These are phyloP conservation scores for Gynostemma pentaphyllum DNA, from an alignment of 306 rosid genomes.

Conservation along the genomic window DNA sequence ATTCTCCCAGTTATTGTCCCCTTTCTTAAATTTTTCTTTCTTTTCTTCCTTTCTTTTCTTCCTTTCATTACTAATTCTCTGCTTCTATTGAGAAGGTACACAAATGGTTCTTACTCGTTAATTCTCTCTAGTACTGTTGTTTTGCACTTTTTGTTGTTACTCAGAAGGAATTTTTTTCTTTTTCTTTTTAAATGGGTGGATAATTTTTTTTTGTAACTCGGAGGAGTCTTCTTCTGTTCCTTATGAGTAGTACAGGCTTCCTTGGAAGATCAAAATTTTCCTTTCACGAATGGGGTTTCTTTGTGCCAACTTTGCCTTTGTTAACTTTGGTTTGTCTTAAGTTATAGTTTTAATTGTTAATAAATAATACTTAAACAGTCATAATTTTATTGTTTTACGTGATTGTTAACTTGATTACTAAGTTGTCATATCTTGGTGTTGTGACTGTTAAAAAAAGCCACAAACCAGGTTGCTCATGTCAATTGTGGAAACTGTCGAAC, in stretches of 20 bases:
- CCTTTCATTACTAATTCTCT: neutral
- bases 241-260: neutral
- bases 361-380: neutral
- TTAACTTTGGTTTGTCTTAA: neutral
- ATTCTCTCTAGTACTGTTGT: neutral
- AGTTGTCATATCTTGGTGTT: conserved; percentile 17
- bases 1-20: neutral
- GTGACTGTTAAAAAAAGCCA: conserved; percentile 31
- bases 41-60: neutral
- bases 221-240: neutral
- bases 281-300: neutral
- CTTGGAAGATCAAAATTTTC: neutral
- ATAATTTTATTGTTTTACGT: neutral
- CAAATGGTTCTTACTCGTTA: neutral
- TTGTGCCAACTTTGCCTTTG: neutral
- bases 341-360: too few species aligned
- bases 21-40: neutral
- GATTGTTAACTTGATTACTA: conserved; percentile 7
- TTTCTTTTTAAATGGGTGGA: too few species aligned
- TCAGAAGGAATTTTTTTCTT: neutral
- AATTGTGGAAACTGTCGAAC: conserved; percentile 92
- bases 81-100: neutral
- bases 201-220: neutral
- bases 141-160: neutral
- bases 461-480: conserved; percentile 70